These are phyloP conservation scores for Tolypocladium paradoxum DNA, from an alignment of 2,329 filamentous ascomycete species.

Conservation along the genomic window DNA sequence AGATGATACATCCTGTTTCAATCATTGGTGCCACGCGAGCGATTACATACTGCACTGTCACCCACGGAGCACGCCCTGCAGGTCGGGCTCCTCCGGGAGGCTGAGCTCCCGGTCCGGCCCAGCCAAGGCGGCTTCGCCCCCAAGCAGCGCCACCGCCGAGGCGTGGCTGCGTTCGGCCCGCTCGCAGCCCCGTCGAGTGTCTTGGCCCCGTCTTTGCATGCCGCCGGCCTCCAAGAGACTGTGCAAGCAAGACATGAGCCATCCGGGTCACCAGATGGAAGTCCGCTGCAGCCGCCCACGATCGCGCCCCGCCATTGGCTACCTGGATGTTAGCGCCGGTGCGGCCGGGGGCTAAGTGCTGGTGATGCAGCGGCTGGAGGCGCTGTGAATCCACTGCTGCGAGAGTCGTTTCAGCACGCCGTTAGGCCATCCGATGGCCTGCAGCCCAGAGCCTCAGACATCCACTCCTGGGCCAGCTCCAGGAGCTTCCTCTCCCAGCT, in stretches of 20 bases:
- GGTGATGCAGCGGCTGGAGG: background rate
- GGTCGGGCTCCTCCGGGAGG: background rate
- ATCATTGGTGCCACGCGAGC: background rate
- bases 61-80: background rate
- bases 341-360: constrained; percentile 1
- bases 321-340: constrained; percentile 1
- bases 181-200: background rate
- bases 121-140: background rate
- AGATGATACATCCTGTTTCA: background rate
- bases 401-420: background rate
- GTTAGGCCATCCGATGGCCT: background rate
- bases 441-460: background rate
- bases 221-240: background rate
- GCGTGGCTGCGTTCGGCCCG: background rate
- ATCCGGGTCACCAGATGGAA: background rate
- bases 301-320: background rate
- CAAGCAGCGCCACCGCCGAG: background rate
- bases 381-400: background rate
- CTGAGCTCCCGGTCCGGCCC: background rate
- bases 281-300: background rate
- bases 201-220: background rate
- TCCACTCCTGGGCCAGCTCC: background rate
- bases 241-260: background rate
- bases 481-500: background rate
- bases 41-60: background rate